Evolutionary conservation across 371 early-diverging fungal species (phyloP).

Genomic region (Saksenaea vasiformis): DNA sequence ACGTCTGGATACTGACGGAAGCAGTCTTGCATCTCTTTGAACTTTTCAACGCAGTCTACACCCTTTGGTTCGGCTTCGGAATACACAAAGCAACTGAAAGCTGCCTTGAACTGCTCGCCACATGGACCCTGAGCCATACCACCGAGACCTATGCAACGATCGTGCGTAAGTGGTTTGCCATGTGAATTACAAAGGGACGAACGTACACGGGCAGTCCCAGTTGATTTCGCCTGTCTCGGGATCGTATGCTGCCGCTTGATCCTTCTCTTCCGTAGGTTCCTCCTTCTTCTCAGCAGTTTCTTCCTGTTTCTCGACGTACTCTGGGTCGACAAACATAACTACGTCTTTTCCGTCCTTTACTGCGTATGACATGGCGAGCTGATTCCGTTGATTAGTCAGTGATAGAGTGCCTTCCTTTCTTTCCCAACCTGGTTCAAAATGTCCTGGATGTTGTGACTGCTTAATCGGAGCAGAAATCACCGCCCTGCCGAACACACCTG

Average conservation of each 20-base stretch:
- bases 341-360: conserved; percentile 57
- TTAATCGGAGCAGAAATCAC: not conserved
- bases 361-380: conserved; percentile 38
- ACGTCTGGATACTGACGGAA: conserved; percentile 81
- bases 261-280: conserved; percentile 22
- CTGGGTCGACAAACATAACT: conserved; percentile 53
- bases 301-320: conserved; percentile 26
- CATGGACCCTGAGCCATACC: conserved; percentile 97
- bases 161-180: not conserved
- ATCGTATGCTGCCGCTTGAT: conserved; percentile 57
- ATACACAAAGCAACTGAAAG: conserved; percentile 96
- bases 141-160: conserved; percentile 58
- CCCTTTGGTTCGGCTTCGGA: conserved; percentile 88
- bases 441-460: not conserved
- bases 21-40: conserved; percentile 87
- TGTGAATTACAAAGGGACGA: not conserved
- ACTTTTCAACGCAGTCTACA: conserved; percentile 81
- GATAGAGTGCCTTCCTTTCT: not conserved
- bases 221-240: conserved; percentile 95
- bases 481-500: too few species aligned
- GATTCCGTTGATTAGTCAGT: not conserved
- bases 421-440: not conserved
- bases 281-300: conserved; percentile 12
- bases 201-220: conserved; percentile 97
- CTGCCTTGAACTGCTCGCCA: conserved; percentile 94